Evolutionary conservation across 2,329 filamentous ascomycete species (phyloP).

Genomic region (Didymella glomerata): DNA sequence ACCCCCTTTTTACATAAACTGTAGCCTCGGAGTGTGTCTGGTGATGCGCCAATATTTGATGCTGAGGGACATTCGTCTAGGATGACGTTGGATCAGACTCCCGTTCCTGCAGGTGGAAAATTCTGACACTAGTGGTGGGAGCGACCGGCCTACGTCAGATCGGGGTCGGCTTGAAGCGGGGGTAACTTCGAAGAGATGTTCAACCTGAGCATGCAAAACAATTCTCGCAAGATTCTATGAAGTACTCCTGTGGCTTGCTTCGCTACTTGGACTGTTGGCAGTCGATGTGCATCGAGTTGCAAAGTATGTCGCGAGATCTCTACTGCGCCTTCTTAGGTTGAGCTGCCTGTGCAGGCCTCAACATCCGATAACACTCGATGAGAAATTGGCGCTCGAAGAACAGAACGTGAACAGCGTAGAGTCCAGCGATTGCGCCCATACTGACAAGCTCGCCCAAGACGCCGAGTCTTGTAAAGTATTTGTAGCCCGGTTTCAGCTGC

Average conservation of each 20-base stretch:
- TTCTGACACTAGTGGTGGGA: constrained; percentile 27
- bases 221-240: neutral
- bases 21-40: constrained; percentile 24
- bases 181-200: neutral
- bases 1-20: constrained; percentile 44
- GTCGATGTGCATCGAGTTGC: neutral
- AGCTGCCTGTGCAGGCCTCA: constrained; percentile 28
- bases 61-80: constrained; percentile 21
- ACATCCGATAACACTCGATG: constrained; percentile 46
- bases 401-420: constrained; percentile 48
- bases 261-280: neutral
- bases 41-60: constrained; percentile 33
- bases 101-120: constrained; percentile 27
- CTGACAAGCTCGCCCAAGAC: constrained; percentile 54
- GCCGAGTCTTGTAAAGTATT: constrained; percentile 47
- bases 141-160: constrained; percentile 15
- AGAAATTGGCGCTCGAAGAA: constrained; percentile 46
- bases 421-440: constrained; percentile 48
- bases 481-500: constrained; percentile 35
- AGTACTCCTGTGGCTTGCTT: neutral
- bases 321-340: constrained; percentile 3
- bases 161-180: constrained; percentile 15
- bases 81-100: constrained; percentile 30
- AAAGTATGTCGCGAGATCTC: neutral
- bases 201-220: neutral